Base-by-base conservation (phyloP, 148 eudicot genomes). In the Cornus suecica region DNA sequence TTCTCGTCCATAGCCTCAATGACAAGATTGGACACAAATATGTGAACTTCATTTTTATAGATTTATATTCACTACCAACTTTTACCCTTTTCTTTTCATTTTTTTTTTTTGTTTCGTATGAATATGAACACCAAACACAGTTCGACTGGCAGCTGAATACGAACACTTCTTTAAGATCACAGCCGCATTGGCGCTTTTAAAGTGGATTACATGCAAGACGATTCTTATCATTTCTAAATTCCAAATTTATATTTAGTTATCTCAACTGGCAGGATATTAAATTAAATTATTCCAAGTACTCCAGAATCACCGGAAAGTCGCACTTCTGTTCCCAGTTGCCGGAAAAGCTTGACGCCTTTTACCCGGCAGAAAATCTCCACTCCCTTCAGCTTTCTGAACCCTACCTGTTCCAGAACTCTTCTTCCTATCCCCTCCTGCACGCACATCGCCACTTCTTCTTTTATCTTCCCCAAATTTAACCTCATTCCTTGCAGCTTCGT, bases 261-360 rank as follows among this genome's bases (percentile, higher is more conserved):
- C 3, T 58, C 24, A 20, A 58, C 62, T 20, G n/a, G 0, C n/a
- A 58, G 62, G 62, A 58, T 20, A 4, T 58, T 1, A 4, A 58
- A 58, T 4, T 58, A 20, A 13, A 18, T 20, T 8, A 58, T 58
- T 58, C 25, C 20, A 24, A 22, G 6, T 28, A 23, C 63, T 27
- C 31, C 16, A 42, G 2, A 5, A 58, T 84, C 83, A 85, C 56
- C 92, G 87, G 69, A 93, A 96, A 65, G 98, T 96, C 2, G 93
- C 90, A 71, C 91, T 93, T 45, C 98, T 89, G 80, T 96, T 96
- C 56, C 99, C 99, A 41, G 88, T 90, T 0, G 97, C 90, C 0
- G 99, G 99, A 72, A 96, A 96, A 28, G 95, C 99, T 80, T 93
- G 94, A 34, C 97, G 97, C 78, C 98, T 86, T 83, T 81, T 86